These are phyloP conservation scores for Mycena crocata DNA, from an alignment of 768 basidiomycete species.

Conservation along the genomic window DNA sequence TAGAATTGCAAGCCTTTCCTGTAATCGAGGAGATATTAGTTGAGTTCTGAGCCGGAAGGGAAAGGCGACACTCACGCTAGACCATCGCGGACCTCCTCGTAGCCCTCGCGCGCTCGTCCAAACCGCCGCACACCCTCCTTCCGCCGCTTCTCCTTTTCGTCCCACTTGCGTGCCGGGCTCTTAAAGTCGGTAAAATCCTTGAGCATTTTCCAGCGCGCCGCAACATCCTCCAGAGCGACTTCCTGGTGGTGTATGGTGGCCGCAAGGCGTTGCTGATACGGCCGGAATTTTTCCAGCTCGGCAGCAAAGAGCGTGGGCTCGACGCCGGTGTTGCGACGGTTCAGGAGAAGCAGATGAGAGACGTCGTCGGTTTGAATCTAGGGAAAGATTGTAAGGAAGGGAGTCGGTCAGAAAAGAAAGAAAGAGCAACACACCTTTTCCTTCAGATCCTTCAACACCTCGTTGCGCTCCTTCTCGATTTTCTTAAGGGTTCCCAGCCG, in stretches of 20 bases:
- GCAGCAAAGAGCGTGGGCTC: slow-evolving; percentile 92
- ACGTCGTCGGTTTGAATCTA: slow-evolving; percentile 97
- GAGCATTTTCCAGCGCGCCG: slow-evolving; percentile 77
- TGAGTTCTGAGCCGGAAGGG: slow-evolving; percentile 10
- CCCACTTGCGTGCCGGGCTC: slow-evolving; percentile 81
- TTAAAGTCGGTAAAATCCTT: slow-evolving; percentile 81
- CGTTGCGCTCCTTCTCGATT: slow-evolving; percentile 85
- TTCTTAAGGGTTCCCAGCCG: slow-evolving; percentile 81
- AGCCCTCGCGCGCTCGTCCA: slow-evolving; percentile 81
- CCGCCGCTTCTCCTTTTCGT: slow-evolving; percentile 83
- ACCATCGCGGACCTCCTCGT: slow-evolving; percentile 89
- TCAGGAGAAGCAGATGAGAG: slow-evolving; percentile 91
- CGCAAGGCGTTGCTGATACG: slow-evolving; percentile 86
- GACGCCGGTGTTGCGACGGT: slow-evolving; percentile 84
- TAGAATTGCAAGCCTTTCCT: slow-evolving; percentile 95
- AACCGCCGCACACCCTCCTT: slow-evolving; percentile 81
- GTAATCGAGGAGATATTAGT: slow-evolving; percentile 29
- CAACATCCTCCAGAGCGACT: slow-evolving; percentile 77
- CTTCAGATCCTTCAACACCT: slow-evolving; percentile 93
- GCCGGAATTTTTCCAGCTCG: slow-evolving; percentile 95
- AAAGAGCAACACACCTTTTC: slow-evolving; percentile 75
- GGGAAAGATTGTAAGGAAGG: background rate
- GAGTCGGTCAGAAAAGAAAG: background rate
- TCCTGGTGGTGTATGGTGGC: slow-evolving; percentile 86
- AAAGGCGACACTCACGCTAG: slow-evolving; percentile 74